phyloP scores from a whole-genome alignment of 169 alveolate genomes.

The Plasmodium coatneyi region DNA sequence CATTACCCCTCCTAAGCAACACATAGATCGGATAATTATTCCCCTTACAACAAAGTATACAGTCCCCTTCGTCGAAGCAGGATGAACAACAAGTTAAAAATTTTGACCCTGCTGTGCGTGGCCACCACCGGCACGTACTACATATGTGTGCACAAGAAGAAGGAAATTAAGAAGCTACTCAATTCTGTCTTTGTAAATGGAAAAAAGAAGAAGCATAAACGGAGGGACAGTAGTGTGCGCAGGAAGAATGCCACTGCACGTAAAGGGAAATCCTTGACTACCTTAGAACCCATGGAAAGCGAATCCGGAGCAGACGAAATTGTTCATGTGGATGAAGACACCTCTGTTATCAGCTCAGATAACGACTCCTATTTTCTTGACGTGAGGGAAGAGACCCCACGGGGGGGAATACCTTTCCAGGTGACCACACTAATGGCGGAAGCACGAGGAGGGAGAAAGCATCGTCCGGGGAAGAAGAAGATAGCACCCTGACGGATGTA shows the following conservation, averaged over 20 bases:
- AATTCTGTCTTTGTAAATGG: conserved; percentile 1
- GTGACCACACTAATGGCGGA: neutral
- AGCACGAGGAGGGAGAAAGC: neutral
- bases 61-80: neutral
- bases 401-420: neutral
- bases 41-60: neutral
- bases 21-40: neutral
- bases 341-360: neutral
- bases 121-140: conserved; percentile 53
- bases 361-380: conserved; percentile 19
- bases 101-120: conserved; percentile 19
- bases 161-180: conserved; percentile 1
- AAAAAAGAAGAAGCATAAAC: conserved; percentile 7
- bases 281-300: neutral
- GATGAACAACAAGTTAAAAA: conserved; percentile 11
- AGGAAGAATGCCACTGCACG: neutral
- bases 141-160: conserved; percentile 22
- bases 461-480: neutral
- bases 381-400: neutral
- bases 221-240: neutral
- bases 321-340: neutral
- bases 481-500: conserved; percentile 24
- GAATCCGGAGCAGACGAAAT: neutral
- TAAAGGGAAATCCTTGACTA: neutral
- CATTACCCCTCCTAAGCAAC: neutral